A percentile compares a stretch with the other conserved stretches of the same genome.
phyloP scores from a whole-genome alignment of 129 eudicot genomes.

The Heracleum sosnowskyi region DNA sequence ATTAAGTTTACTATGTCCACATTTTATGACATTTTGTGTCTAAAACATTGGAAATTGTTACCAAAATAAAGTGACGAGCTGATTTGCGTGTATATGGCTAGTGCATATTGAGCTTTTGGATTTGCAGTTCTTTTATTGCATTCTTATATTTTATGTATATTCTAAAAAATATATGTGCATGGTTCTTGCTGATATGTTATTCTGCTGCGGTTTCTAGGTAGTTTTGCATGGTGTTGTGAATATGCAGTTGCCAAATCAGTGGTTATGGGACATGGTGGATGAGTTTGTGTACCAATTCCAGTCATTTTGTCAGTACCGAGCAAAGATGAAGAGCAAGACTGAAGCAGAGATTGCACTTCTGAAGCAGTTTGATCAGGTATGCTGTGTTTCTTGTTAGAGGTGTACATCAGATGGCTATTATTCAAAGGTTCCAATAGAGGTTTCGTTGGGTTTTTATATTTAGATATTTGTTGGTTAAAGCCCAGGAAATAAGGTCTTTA shows the following conservation, averaged over 20 bases:
- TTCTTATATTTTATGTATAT: no score
- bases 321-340: slow-evolving; percentile 91
- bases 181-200: neutral
- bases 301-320: slow-evolving; percentile 92
- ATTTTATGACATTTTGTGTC: no score
- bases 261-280: slow-evolving; percentile 99
- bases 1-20: no score
- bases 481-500: no score
- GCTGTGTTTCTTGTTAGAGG: neutral
- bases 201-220: slow-evolving; percentile 37
- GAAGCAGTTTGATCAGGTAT: slow-evolving; percentile 70
- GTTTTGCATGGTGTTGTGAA: slow-evolving; percentile 85
- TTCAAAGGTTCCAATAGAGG: no score
- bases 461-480: neutral
- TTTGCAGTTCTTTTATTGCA: no score
- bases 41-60: no score
- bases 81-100: no score
- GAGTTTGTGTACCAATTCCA: slow-evolving; percentile 94
- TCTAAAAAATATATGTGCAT: no score
- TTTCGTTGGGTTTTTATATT: neutral
- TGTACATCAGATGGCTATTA: no score
- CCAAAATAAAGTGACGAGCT: no score
- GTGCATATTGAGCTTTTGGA: no score
- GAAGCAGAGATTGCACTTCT: slow-evolving; percentile 86
- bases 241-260: slow-evolving; percentile 96